Evolutionary conservation across 202 grass and related monocot species (phyloP), one percentile per base, ranked within the genome.

Genomic region (Digitaria exilis): DNA sequence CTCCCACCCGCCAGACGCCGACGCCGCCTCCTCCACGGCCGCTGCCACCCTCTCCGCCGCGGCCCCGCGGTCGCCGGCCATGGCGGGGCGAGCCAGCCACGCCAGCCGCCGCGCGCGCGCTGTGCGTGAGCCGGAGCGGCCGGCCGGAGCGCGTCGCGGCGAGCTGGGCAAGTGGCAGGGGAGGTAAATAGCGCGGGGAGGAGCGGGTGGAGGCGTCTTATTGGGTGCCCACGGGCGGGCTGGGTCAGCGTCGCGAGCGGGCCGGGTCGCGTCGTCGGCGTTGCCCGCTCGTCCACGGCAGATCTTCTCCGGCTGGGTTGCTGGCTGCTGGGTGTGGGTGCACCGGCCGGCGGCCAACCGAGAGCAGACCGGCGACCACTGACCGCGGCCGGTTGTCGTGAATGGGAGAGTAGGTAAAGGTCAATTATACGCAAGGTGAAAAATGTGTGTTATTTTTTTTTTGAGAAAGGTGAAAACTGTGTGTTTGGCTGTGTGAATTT

Each of bases 271-370:
- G 65, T 43, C 44, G 58, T 76, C 63, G 64, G 18, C n/a, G 43
- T 76, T 76, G 37, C 45, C 87, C 80, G 78, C 66, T 24, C 77
- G 25, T 46, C n/a, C 71, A 89, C 82, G 87, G 62, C 77, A 85
- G 62, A 32, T 14, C 68, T 14, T 64, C 22, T 11, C 46, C 5
- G 51, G 49, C 15, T 32, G 70, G 12, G 10, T 15, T 48, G 44
- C 60, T 30, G 16, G 61, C 31, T 25, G 4, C 7, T 13, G 22
- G 41, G 49, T 61, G 78, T 24, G 35, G 74, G 2, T 72, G n/a
- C 50, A 84, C 79, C 31, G 65, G 66, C 69, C 6, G 65, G 35
- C 74, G 7, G 19, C 39, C 75, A 80, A 75, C 69, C 61, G 24
- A 77, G 24, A 77, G 51, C 44, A 31, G 24, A 12, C 8, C 31